A percentile compares a stretch with the other conserved stretches of the same genome.
Evolutionary conservation across 495 filamentous ascomycete genomes (phyloP).

Genomic region (Halenospora varia): DNA sequence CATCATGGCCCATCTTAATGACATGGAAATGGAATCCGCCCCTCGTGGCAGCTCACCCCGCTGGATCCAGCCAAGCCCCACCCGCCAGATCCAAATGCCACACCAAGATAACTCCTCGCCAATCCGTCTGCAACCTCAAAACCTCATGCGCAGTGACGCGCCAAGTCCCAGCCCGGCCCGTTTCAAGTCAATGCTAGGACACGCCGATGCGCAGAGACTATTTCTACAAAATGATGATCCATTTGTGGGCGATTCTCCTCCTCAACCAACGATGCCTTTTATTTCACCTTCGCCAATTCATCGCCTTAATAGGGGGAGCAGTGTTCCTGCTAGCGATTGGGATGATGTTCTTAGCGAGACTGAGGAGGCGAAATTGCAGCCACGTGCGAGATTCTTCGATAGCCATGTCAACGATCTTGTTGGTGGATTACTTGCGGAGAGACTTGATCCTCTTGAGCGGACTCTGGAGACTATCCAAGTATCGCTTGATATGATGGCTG

Average conservation of each 20-base stretch:
- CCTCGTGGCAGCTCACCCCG: background rate
- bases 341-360: constrained; percentile 77
- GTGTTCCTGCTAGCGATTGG: constrained; percentile 82
- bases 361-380: constrained; percentile 75
- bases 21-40: constrained; percentile 43
- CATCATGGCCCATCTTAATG: constrained; percentile 78
- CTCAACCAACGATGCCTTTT: constrained; percentile 15
- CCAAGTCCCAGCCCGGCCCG: constrained; percentile 72
- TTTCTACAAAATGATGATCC: constrained; percentile 32
- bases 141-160: constrained; percentile 60
- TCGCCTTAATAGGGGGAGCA: constrained; percentile 58
- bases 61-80: constrained; percentile 36
- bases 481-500: constrained; percentile 46
- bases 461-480: constrained; percentile 72
- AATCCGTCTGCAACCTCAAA: constrained; percentile 49
- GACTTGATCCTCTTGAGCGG: constrained; percentile 73
- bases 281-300: constrained; percentile 53
- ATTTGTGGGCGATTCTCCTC: constrained; percentile 15
- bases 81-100: constrained; percentile 30
- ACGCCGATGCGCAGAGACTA: constrained; percentile 25
- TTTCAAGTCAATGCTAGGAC: constrained; percentile 37
- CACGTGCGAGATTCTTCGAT: constrained; percentile 76
- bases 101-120: constrained; percentile 43
- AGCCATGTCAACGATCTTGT: constrained; percentile 82
- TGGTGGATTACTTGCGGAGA: constrained; percentile 68